Base-by-base conservation (phyloP, 2,329 filamentous ascomycete genomes). In the Triangularia verruculosa region DNA sequence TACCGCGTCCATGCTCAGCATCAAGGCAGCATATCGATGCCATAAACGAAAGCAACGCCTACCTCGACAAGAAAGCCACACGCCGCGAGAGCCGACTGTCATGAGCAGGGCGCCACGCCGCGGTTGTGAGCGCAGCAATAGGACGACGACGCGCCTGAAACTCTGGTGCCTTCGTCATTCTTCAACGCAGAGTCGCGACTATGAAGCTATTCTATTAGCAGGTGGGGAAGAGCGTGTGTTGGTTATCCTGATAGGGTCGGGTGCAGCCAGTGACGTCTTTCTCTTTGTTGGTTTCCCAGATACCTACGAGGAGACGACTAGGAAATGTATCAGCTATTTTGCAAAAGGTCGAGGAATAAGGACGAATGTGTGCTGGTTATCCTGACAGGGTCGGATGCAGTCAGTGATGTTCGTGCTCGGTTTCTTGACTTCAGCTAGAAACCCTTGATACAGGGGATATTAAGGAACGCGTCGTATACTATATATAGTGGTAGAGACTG, bases 331-430 rank as follows among this genome's bases (percentile, higher is more conserved):
- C 53, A 56, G 53, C 53, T 56, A 56, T 56, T 24, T 56, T 56
- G 53, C 25, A 56, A 56, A 56, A 24, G 53, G 53, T 56, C 53
- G 24, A 56, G 53, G 12, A 56, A 56, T 56, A 56, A 25, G 53
- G 53, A 56, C 53, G 53, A 56, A 56, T 27, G 25, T 56, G 53
- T 56, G 53, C 53, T 56, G 53, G 53, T 56, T 56, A 56, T 56
- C 53, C 53, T 56, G 53, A 53, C 51, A 53, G 51, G 51, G 51
- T 53, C 17, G 51, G 51, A 17, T 53, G 51, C 51, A 53, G 51
- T 53, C 51, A 53, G 51, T 24, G 51, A 53, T 53, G 17, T 53
- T 53, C 20, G 51, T 53, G 15, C 51, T 53, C 51, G 20, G 51
- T 53, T 53, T 53, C 51, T 53, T 24, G 17, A 53, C 51, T 53